These are phyloP conservation scores for Wickerhamiella galacta DNA, from an alignment of 805 yeast species.

Conservation along the genomic window DNA sequence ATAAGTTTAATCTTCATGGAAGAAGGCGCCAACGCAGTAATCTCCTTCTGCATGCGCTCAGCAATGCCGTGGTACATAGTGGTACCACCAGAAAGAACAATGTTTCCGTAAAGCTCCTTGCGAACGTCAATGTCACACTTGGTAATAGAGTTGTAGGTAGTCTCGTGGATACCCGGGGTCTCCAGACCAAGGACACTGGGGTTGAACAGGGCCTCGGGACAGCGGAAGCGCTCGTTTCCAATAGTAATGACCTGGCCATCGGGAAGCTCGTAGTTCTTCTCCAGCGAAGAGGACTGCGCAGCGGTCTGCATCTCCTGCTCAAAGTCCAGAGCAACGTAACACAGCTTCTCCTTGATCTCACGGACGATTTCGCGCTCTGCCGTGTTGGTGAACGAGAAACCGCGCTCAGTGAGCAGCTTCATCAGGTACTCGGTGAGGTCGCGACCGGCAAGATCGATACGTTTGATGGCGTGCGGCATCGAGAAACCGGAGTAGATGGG, in stretches of 20 bases:
- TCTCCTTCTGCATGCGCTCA: constrained; percentile 99
- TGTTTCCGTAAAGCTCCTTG: constrained; percentile 97
- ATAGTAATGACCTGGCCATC: constrained; percentile 99
- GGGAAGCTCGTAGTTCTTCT: constrained; percentile 98
- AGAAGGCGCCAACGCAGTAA: constrained; percentile 98
- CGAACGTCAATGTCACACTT: constrained; percentile 99
- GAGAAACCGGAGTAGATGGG: constrained; percentile 99
- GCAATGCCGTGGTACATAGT: constrained; percentile 99
- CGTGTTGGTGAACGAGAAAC: constrained; percentile 95
- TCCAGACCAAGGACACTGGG: constrained; percentile 83
- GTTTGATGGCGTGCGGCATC: constrained; percentile 93
- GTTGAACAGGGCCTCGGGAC: constrained; percentile 99
- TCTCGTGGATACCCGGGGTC: constrained; percentile 98
- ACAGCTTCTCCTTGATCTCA: constrained; percentile 94
- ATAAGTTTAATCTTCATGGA: constrained; percentile 98
- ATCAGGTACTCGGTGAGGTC: constrained; percentile 97
- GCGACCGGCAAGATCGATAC: constrained; percentile 99
- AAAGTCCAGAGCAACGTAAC: constrained; percentile 97
- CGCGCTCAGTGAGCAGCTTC: constrained; percentile 97
- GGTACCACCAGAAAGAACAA: constrained; percentile 99
- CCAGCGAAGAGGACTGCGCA: constrained; percentile 93
- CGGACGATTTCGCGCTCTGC: constrained; percentile 96
- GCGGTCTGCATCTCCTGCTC: constrained; percentile 99
- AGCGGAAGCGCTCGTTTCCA: constrained; percentile 99
- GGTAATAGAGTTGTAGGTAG: constrained; percentile 85